phyloP scores from a whole-genome alignment of 2,329 filamentous ascomycete genomes.

The Clonostachys rosea region DNA sequence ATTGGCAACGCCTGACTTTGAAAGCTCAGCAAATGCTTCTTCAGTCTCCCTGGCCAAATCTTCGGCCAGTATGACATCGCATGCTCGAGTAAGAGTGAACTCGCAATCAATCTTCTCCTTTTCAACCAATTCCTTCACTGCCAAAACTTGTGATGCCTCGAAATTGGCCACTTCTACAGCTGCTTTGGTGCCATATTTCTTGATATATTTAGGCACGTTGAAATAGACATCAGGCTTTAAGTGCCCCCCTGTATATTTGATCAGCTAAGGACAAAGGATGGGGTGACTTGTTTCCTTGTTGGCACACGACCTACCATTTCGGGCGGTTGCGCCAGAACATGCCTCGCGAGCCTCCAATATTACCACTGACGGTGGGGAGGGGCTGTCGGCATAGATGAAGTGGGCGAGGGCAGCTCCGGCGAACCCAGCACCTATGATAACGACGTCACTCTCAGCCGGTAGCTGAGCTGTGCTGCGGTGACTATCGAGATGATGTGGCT shows the following conservation, averaged over 20 bases:
- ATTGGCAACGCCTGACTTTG: slow-evolving; percentile 11
- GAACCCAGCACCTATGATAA: slow-evolving; percentile 9
- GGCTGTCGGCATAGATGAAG: slow-evolving; percentile 2
- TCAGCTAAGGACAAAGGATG: slow-evolving; percentile 1
- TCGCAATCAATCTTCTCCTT: slow-evolving; percentile 31
- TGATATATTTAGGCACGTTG: slow-evolving; percentile 7
- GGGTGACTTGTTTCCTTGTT: too few species aligned
- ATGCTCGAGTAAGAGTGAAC: slow-evolving; percentile 31
- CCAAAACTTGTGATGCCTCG: slow-evolving; percentile 9
- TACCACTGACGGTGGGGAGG: slow-evolving; percentile 9
- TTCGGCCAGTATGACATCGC: slow-evolving; percentile 25
- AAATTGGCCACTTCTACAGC: slow-evolving; percentile 14
- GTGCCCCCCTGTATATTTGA: slow-evolving; percentile 8
- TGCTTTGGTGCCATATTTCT: slow-evolving; percentile 7
- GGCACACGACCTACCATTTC: slow-evolving; percentile 14
- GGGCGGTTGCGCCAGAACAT: slow-evolving; percentile 29
- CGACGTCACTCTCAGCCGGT: slow-evolving; percentile 3
- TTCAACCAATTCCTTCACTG: slow-evolving; percentile 15
- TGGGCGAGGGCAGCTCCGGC: slow-evolving; percentile 9
- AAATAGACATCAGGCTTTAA: slow-evolving; percentile 11
- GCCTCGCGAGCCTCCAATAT: slow-evolving; percentile 25
- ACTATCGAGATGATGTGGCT: slow-evolving; percentile 9
- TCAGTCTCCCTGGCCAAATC: slow-evolving; percentile 13
- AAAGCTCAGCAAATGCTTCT: slow-evolving; percentile 19
- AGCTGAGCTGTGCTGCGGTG: slow-evolving; percentile 8